These are phyloP conservation scores for Staphylotrichum tortipilum DNA, from an alignment of 495 filamentous ascomycete genomes.

Conservation along the genomic window DNA sequence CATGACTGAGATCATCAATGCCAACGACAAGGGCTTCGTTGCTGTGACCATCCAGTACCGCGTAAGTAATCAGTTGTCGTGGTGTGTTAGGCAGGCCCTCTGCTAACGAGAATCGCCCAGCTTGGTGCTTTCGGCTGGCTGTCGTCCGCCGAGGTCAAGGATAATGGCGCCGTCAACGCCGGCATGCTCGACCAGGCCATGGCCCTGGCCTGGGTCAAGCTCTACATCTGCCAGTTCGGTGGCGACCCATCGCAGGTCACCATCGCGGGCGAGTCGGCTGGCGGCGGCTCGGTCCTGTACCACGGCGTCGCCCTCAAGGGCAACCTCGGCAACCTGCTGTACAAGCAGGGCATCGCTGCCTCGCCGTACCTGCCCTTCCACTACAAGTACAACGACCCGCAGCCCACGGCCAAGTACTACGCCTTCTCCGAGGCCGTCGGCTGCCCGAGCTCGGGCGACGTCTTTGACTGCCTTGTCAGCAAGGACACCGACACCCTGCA, in stretches of 20 bases:
- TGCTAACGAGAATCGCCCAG: neutral
- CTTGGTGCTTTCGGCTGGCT: conserved; percentile 27
- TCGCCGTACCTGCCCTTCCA: conserved; percentile 25
- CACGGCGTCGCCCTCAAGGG: conserved; percentile 20
- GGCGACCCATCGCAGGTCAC: conserved; percentile 60
- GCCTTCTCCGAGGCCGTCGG: conserved; percentile 45
- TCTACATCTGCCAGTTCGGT: conserved; percentile 59
- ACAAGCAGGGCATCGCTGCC: conserved; percentile 19
- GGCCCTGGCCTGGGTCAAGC: conserved; percentile 64
- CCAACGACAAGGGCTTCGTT: conserved; percentile 36
- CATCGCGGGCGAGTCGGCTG: conserved; percentile 62
- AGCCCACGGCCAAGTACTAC: conserved; percentile 43
- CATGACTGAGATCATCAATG: conserved; percentile 34
- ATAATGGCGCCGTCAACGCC: conserved; percentile 22
- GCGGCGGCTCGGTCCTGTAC: conserved; percentile 43
- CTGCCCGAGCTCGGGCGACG: conserved; percentile 35
- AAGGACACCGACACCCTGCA: conserved; percentile 44
- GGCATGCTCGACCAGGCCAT: conserved; percentile 51
- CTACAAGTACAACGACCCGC: conserved; percentile 35
- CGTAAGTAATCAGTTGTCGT: conserved; percentile 2
- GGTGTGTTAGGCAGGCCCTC: too few species aligned
- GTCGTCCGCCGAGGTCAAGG: conserved; percentile 17
- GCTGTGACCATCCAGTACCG: conserved; percentile 41
- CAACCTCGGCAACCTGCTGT: conserved; percentile 18
- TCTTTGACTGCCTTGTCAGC: conserved; percentile 46